Base-by-base conservation (phyloP, 2,329 filamentous ascomycete genomes). In the Botryotinia narcissicola region DNA sequence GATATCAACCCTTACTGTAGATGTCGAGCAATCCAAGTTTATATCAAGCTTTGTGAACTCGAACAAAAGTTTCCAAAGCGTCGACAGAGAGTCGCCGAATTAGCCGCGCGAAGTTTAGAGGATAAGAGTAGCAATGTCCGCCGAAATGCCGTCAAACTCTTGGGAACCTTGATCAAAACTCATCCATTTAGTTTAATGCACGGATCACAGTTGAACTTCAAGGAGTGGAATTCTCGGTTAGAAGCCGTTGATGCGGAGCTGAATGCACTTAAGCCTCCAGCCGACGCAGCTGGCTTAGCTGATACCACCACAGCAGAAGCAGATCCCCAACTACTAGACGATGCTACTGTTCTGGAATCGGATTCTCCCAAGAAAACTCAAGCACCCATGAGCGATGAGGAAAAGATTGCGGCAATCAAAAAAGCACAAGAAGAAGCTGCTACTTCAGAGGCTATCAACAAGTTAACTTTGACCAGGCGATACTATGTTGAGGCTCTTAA, bases 81-180 rank as follows among this genome's bases (percentile, higher is more conserved):
- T 72, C 88, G 96, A 74, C 95, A 98, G 81, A 92, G 89, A 80
- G 95, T 92, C 6, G 93, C 95, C 2, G 94, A 98, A 81, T 86
- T 98, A 40, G 95, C 96, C 1, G 91, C 93, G 73, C 89, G 93
- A 78, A 98, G 95, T 82, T 86, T 99, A 4, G 93, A 98, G 82
- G 97, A 99, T 84, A 98, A 97, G 86, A 98, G 95, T 84, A 99
- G 96, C 83, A 97, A 98, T 79, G 96, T 99, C 46, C 89, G 96
- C 75, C 89, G 95, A 74, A 98, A 98, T 81, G 95, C 96, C 3
- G 96, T 99, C 81, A 98, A 97, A 82, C 85, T 99, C 10, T 87
- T 99, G 1, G 93, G 91, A 9, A 92, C 92, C 61, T 86, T 99
- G 10, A 93, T 99, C 78, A 94, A 95, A 75, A 98, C 95, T 0